phyloP scores from a whole-genome alignment of 257 asterid genomes.

The Gentiana dahurica region DNA sequence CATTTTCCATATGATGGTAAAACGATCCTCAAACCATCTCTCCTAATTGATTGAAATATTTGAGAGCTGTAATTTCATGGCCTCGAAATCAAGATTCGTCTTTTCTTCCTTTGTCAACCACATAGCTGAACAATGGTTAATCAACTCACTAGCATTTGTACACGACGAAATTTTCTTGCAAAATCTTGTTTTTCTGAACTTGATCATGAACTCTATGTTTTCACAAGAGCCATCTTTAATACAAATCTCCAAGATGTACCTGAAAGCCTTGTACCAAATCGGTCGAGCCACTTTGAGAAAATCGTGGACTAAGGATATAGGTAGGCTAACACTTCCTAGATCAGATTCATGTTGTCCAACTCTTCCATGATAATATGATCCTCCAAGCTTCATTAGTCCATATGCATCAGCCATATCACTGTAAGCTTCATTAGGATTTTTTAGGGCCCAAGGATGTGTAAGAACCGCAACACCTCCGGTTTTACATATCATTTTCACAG shows the following conservation, averaged over 20 bases:
- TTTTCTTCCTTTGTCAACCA: slow-evolving; percentile 73
- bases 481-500: slow-evolving; percentile 61
- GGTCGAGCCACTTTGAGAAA: slow-evolving; percentile 86
- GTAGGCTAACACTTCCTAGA: slow-evolving; percentile 66
- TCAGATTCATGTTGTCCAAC: slow-evolving; percentile 88
- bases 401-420: slow-evolving; percentile 70
- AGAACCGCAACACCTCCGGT: slow-evolving; percentile 92
- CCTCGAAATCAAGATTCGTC: slow-evolving; percentile 41
- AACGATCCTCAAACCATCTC: slow-evolving; percentile 8
- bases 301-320: slow-evolving; percentile 50
- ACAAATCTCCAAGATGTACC: slow-evolving; percentile 43
- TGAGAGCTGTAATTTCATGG: slow-evolving; percentile 42
- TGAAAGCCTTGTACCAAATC: slow-evolving; percentile 66
- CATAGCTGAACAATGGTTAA: slow-evolving; percentile 40
- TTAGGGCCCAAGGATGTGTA: slow-evolving; percentile 99
- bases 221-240: slow-evolving; percentile 49
- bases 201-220: slow-evolving; percentile 44
- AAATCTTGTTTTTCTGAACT: slow-evolving; percentile 30
- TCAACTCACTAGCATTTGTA: slow-evolving; percentile 33
- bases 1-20: too few species aligned
- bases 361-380: slow-evolving; percentile 89
- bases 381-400: slow-evolving; percentile 82
- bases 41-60: slow-evolving; percentile 7
- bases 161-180: slow-evolving; percentile 16
- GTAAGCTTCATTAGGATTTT: slow-evolving; percentile 72